phyloP scores from a whole-genome alignment of 108 stramenopile species.

The Pseudonitzschia pungens region DNA sequence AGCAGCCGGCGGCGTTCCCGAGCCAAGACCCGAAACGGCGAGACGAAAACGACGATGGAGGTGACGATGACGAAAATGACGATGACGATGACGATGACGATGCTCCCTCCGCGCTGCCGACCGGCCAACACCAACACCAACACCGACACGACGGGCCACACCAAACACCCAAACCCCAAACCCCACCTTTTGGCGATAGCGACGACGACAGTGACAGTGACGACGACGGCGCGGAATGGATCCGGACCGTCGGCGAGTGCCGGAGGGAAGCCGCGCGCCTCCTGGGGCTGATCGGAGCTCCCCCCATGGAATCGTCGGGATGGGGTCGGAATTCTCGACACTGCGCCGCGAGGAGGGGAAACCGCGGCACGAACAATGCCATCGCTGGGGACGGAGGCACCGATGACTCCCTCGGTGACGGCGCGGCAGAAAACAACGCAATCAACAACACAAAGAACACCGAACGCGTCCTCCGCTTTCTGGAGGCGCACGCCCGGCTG shows the following conservation, averaged over 20 bases:
- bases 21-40: too few relatives aligned
- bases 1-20: too few relatives aligned
- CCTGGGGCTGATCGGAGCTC: slow-evolving; percentile 29
- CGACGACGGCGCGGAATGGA: slow-evolving; percentile 1
- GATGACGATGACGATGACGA: too few relatives aligned
- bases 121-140: too few relatives aligned
- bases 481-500: slow-evolving; percentile 31
- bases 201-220: neutral
- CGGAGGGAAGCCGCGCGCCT: slow-evolving; percentile 24
- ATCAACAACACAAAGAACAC: neutral
- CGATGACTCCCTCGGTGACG: neutral
- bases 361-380: neutral
- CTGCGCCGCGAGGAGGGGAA: neutral
- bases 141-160: too few relatives aligned
- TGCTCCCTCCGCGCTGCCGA: too few relatives aligned
- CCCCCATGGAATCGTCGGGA: slow-evolving; percentile 12
- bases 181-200: neutral
- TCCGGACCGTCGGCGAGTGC: slow-evolving; percentile 16
- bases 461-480: slow-evolving; percentile 17
- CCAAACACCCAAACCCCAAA: neutral
- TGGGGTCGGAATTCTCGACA: neutral
- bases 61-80: too few relatives aligned
- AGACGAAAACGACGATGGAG: too few relatives aligned
- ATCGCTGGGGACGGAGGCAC: neutral
- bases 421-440: neutral